Conservation (phyloP, 2,329 filamentous ascomycete species). For the Paraphoma chrysanthemicola region DNA sequence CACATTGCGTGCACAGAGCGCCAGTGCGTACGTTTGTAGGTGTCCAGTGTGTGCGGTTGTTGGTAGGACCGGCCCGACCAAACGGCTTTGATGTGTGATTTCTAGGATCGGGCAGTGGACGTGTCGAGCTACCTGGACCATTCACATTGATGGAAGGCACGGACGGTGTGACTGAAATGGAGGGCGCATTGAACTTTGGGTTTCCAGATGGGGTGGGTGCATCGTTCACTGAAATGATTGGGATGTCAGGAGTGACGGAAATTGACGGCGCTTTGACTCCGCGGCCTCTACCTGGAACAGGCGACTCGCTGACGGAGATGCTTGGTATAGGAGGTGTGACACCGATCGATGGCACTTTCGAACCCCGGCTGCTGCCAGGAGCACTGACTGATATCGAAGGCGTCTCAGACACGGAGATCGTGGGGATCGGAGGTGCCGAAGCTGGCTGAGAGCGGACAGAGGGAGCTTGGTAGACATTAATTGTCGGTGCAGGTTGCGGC, state of each 20-base stretch:
- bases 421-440: slow-evolving; percentile 30
- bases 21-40: slow-evolving; percentile 61
- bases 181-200: slow-evolving; percentile 26
- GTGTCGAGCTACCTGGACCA: slow-evolving; percentile 45
- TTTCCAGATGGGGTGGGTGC: slow-evolving; percentile 17
- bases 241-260: slow-evolving; percentile 30
- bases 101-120: slow-evolving; percentile 55
- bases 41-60: slow-evolving; percentile 53
- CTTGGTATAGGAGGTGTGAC: slow-evolving; percentile 29
- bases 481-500: slow-evolving; percentile 47
- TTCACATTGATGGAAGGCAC: slow-evolving; percentile 39
- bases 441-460: slow-evolving; percentile 32
- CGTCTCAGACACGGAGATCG: slow-evolving; percentile 34
- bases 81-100: slow-evolving; percentile 50
- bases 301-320: slow-evolving; percentile 30
- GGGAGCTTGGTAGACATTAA: slow-evolving; percentile 58
- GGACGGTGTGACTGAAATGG: slow-evolving; percentile 30
- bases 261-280: slow-evolving; percentile 15
- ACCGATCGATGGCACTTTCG: slow-evolving; percentile 26
- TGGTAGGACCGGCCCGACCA: slow-evolving; percentile 41
- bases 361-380: slow-evolving; percentile 16
- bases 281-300: slow-evolving; percentile 11
- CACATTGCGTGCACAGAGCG: slow-evolving; percentile 84
- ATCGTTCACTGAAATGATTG: slow-evolving; percentile 37
- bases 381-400: slow-evolving; percentile 31